These are phyloP conservation scores for Oxyria digyna DNA, from an alignment of 148 eudicot genomes.

Conservation along the genomic window DNA sequence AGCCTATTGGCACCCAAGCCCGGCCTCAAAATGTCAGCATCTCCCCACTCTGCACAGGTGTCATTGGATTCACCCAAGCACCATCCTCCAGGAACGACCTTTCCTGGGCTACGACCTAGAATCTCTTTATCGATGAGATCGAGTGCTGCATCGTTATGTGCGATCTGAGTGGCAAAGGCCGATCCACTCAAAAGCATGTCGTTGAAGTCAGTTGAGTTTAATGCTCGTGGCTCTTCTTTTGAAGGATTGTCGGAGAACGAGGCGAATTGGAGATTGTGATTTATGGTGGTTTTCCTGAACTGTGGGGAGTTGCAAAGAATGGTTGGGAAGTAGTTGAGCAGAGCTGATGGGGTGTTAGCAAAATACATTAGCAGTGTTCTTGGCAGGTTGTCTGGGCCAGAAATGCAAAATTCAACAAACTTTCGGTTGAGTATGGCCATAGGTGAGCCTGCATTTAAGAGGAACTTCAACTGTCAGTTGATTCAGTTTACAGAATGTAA, in stretches of 20 bases:
- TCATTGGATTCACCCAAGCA: slow-evolving; percentile 10
- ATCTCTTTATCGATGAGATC: slow-evolving; percentile 14
- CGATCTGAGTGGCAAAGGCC: slow-evolving; percentile 19
- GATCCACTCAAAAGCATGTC: slow-evolving; percentile 9
- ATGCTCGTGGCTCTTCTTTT: neutral
- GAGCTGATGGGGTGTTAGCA: slow-evolving; percentile 20
- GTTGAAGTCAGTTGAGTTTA: neutral
- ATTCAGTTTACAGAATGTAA: neutral
- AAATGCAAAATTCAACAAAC: slow-evolving; percentile 25
- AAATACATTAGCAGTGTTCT: slow-evolving; percentile 34
- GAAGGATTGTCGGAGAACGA: neutral
- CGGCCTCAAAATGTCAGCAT: slow-evolving; percentile 19
- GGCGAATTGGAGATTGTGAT: slow-evolving; percentile 18
- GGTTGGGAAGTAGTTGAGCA: slow-evolving; percentile 33
- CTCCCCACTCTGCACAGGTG: slow-evolving; percentile 12
- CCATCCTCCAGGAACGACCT: slow-evolving; percentile 25
- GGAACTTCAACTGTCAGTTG: neutral
- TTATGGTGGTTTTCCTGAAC: slow-evolving; percentile 23
- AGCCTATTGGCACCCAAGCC: slow-evolving; percentile 15
- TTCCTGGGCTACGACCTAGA: slow-evolving; percentile 11
- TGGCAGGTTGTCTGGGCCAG: slow-evolving; percentile 33
- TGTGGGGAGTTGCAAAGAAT: slow-evolving; percentile 32
- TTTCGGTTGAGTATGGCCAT: slow-evolving; percentile 24
- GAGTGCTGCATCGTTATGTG: slow-evolving; percentile 11
- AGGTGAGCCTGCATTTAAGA: slow-evolving; percentile 17